Evolutionary conservation across 345 rosid genomes (phyloP).

Genomic region (Psidium guajava): DNA sequence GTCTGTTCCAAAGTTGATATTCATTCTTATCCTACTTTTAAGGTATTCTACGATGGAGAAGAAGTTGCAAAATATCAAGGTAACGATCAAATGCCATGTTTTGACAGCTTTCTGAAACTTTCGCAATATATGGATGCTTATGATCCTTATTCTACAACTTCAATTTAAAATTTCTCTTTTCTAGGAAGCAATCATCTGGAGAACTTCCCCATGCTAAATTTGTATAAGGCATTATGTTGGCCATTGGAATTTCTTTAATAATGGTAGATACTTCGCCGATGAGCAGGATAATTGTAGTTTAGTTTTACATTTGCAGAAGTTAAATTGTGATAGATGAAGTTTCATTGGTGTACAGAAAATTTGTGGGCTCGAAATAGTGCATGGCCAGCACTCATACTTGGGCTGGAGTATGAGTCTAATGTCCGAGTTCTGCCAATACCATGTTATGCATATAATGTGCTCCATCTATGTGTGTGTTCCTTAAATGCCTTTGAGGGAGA

Average conservation of each 20-base stretch:
- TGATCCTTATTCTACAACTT: too few relatives aligned
- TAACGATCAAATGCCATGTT: slow-evolving; percentile 1
- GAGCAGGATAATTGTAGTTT: not conserved
- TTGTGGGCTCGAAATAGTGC: not conserved
- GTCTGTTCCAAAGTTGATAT: slow-evolving; percentile 82
- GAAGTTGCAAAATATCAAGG: slow-evolving; percentile 90
- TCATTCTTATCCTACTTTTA: slow-evolving; percentile 93
- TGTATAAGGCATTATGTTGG: not conserved
- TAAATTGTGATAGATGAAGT: not conserved
- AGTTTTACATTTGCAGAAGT: not conserved
- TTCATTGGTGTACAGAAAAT: not conserved
- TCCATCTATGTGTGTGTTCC: not conserved
- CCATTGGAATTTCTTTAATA: not conserved
- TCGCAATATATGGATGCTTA: not conserved
- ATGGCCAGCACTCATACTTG: not conserved
- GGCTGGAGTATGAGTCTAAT: not conserved
- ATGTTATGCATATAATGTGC: not conserved
- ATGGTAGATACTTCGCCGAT: not conserved
- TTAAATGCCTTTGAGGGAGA: not conserved
- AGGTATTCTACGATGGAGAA: slow-evolving; percentile 82
- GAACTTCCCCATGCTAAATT: not conserved
- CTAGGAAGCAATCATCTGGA: not conserved
- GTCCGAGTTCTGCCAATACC: not conserved
- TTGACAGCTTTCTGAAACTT: not conserved
- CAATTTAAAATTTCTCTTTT: not conserved